phyloP scores from a whole-genome alignment of 345 rosid species.

The Euphorbia lathyris region DNA sequence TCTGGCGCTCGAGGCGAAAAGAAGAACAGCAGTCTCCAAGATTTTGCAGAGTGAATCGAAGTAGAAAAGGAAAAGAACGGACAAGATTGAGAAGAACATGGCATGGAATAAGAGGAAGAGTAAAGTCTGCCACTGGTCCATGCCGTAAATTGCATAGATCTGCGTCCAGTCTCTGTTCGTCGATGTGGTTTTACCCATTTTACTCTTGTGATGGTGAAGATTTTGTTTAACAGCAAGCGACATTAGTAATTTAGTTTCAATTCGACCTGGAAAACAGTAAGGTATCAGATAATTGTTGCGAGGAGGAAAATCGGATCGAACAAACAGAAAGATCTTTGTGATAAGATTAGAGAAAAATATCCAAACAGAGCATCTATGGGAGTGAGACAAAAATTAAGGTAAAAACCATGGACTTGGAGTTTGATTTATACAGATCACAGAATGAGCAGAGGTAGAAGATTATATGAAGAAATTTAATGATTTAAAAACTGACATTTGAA shows the following conservation, averaged over 20 bases:
- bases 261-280: background rate
- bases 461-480: too few relatives aligned
- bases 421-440: too few relatives aligned
- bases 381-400: too few relatives aligned
- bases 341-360: background rate
- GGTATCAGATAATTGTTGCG: background rate
- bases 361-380: background rate
- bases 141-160: slow-evolving; percentile 91
- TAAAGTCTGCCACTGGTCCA: slow-evolving; percentile 87
- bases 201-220: slow-evolving; percentile 8
- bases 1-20: slow-evolving; percentile 20
- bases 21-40: slow-evolving; percentile 37
- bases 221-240: slow-evolving; percentile 20
- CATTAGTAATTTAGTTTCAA: slow-evolving; percentile 6
- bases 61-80: slow-evolving; percentile 62
- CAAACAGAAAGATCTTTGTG: background rate
- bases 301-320: background rate
- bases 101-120: slow-evolving; percentile 63
- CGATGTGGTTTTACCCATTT: slow-evolving; percentile 21
- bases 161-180: slow-evolving; percentile 70
- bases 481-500: background rate
- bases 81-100: slow-evolving; percentile 57
- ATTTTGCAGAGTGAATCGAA: slow-evolving; percentile 57
- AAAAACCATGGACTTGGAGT: too few relatives aligned
- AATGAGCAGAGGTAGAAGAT: background rate